These are phyloP conservation scores for Pseudogymnoascus sp. DNA, from an alignment of 2,329 filamentous ascomycete species.

Conservation along the genomic window DNA sequence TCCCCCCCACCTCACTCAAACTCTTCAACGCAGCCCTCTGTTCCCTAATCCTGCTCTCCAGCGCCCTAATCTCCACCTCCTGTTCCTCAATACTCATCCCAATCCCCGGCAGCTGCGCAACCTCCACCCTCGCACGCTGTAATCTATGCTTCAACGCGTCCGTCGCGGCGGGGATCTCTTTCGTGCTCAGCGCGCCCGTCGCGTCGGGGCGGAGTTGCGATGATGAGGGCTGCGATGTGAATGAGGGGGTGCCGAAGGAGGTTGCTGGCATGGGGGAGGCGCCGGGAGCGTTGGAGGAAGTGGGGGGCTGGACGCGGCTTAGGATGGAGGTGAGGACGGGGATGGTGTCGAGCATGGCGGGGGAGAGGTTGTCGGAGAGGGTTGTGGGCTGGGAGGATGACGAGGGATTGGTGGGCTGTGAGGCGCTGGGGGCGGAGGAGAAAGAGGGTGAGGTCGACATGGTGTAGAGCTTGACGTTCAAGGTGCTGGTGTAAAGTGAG, in stretches of 20 bases:
- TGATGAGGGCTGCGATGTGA: conserved; percentile 22
- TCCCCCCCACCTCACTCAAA: conserved; percentile 46
- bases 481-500: neutral
- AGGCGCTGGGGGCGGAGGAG: neutral
- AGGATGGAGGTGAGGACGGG: conserved; percentile 76
- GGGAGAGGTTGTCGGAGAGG: conserved; percentile 59
- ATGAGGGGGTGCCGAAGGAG: conserved; percentile 25
- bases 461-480: conserved; percentile 13
- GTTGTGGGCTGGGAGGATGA: conserved; percentile 29
- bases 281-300: conserved; percentile 33
- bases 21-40: conserved; percentile 54
- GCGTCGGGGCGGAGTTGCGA: conserved; percentile 26
- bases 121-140: conserved; percentile 64
- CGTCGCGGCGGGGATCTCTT: conserved; percentile 73
- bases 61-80: conserved; percentile 59
- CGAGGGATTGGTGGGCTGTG: conserved; percentile 25
- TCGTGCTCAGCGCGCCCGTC: conserved; percentile 37
- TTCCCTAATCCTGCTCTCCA: conserved; percentile 57
- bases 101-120: conserved; percentile 65
- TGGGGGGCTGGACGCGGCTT: conserved; percentile 57
- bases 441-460: conserved; percentile 21
- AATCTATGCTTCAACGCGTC: conserved; percentile 78
- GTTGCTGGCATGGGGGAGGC: conserved; percentile 18
- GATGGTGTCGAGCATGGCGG: conserved; percentile 78
- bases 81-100: conserved; percentile 61